Base-by-base conservation (phyloP, 2,329 filamentous ascomycete genomes). In the Epichloe gansuensis region DNA sequence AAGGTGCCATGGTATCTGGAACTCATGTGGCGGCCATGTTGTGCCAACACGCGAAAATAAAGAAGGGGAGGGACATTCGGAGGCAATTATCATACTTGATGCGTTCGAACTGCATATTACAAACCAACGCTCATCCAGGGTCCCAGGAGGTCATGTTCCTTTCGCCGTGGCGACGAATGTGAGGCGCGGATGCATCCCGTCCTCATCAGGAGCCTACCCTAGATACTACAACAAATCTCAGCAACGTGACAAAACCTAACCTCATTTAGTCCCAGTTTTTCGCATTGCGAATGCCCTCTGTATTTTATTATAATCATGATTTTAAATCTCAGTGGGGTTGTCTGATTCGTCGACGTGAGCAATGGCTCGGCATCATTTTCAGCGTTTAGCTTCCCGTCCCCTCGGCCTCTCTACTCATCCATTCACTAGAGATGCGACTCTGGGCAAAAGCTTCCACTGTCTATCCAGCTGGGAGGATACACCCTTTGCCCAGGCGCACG, bases 341-440 rank as follows among this genome's bases (percentile, higher is more conserved):
- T 31, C 45, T 23, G 4, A 34, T 37, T 15, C 12, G 8, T 37
- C 9, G 4, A n/a, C 15, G 8, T 5, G 9, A 62, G 4, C 56
- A 41, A 75, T 75, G 72, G 61, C 68, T 42, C 60, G 56, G 50
- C 83, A 88, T 68, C 80, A 77, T 44, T 74, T 86, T 4, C 85
- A 89, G 67, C 75, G 82, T 41, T 69, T 88, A 21, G 63, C 74
- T 3, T 83, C 85, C 86, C 86, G 1, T 83, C 1, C 77, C 77
- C 54, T 76, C 77, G 77, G 54, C 75, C 76, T 42, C 60, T 80
- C 53, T 88, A 85, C 2, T 75, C 84, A 23, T 55, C 79, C 9
- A 65, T 88, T 43, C 86, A 90, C 65, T 65, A 1, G 80, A 49
- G 69, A 77, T 46, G 60, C 69, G 39, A 80, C 76, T 6, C 82